Evolutionary conservation across 441 rosid genomes (phyloP).

Genomic region (Populus tomentosa): DNA sequence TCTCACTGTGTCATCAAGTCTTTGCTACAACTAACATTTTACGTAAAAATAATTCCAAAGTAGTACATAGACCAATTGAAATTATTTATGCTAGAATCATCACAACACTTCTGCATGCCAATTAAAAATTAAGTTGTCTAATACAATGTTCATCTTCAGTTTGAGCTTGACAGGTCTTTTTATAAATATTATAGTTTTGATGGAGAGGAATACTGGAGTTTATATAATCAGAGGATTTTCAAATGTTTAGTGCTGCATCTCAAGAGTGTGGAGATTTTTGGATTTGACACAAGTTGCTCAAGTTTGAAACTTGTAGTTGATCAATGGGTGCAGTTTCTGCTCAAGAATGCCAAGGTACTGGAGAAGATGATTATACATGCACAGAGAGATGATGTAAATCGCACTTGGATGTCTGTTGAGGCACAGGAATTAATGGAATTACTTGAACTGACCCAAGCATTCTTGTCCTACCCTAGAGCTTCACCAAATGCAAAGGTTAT

Average conservation of each 20-base stretch:
- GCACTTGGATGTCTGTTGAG: not conserved
- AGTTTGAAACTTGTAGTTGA: not conserved
- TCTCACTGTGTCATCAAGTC: too few relatives aligned
- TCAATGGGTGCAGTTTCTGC: conserved; percentile 11
- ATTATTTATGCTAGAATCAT: too few relatives aligned
- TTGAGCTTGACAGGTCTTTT: not conserved
- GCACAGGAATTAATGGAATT: not conserved
- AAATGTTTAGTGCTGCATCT: not conserved
- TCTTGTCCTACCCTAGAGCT: not conserved
- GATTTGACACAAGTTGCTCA: not conserved
- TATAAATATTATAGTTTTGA: not conserved
- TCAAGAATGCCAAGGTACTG: conserved; percentile 8
- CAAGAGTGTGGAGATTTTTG: conserved; percentile 12
- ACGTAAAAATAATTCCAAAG: too few relatives aligned
- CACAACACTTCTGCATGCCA: too few relatives aligned
- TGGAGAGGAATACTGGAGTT: not conserved
- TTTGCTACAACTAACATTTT: too few relatives aligned
- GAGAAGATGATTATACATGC: conserved; percentile 13
- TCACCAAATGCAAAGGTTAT: not conserved
- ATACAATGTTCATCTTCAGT: not conserved
- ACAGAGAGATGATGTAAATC: not conserved
- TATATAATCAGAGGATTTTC: too few relatives aligned
- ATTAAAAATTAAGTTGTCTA: not conserved
- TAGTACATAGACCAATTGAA: too few relatives aligned
- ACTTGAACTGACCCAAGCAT: not conserved